A percentile compares a stretch with the other conserved stretches of the same genome.
phyloP scores from a whole-genome alignment of 352 stramenopile genomes.

The Phytophthora constricta region DNA sequence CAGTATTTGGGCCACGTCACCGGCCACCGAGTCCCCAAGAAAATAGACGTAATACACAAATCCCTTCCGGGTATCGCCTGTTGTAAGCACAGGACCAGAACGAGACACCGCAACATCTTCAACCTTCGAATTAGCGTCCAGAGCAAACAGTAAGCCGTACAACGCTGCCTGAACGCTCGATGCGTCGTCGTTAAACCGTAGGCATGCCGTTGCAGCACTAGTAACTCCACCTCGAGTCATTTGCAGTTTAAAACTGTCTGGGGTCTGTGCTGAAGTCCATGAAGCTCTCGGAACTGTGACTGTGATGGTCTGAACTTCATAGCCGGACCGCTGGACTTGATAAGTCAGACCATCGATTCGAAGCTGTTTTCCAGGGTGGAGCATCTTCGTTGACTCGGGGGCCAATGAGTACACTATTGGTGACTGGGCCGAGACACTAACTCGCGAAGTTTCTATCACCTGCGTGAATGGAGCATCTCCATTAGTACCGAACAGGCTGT shows the following conservation, averaged over 20 bases:
- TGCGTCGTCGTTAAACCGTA: slow-evolving; percentile 39
- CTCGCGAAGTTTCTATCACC: slow-evolving; percentile 49
- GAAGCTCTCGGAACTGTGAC: slow-evolving; percentile 43
- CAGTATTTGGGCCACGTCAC: slow-evolving; percentile 69
- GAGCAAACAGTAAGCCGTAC: slow-evolving; percentile 3
- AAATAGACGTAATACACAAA: slow-evolving; percentile 96
- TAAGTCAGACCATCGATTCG: slow-evolving; percentile 92
- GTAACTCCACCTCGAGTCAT: slow-evolving; percentile 41
- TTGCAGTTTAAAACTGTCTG: slow-evolving; percentile 45
- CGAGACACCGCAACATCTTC: slow-evolving; percentile 64
- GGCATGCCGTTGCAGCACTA: slow-evolving; percentile 39
- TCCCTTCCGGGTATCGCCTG: slow-evolving; percentile 33
- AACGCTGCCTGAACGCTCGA: slow-evolving; percentile 2
- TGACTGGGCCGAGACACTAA: slow-evolving; percentile 51
- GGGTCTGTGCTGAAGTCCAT: slow-evolving; percentile 23
- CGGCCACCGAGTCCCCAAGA: slow-evolving; percentile 72
- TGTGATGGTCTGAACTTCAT: slow-evolving; percentile 89
- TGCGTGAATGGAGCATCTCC: slow-evolving; percentile 67
- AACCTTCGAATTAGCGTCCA: slow-evolving; percentile 29
- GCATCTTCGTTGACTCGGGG: slow-evolving; percentile 46
- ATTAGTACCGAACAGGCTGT: slow-evolving; percentile 61
- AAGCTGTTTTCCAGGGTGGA: slow-evolving; percentile 88
- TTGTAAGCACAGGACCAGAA: slow-evolving; percentile 35
- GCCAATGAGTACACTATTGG: slow-evolving; percentile 49
- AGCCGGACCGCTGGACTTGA: slow-evolving; percentile 84